Evolutionary conservation across 345 rosid species (phyloP).

Genomic region (Acer campestre): DNA sequence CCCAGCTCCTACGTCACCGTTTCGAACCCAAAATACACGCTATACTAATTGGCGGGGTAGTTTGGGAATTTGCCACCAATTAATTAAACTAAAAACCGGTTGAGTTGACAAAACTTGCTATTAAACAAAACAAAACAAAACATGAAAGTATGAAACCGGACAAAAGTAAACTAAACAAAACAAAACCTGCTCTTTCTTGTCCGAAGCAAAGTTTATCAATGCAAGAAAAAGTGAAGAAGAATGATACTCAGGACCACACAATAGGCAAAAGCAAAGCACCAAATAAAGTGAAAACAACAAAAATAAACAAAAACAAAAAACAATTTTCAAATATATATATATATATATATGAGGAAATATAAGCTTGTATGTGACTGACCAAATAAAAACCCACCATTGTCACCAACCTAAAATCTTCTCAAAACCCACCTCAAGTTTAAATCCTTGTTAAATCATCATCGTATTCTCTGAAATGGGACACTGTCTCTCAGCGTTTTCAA

Average conservation of each 20-base stretch:
- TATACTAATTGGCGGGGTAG: not conserved
- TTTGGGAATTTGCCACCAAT: not conserved
- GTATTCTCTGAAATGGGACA: slow-evolving; percentile 39
- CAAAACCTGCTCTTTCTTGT: not conserved
- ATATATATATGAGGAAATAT: too few species aligned
- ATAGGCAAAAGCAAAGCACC: slow-evolving; percentile 35
- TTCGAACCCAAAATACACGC: not conserved
- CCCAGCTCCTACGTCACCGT: not conserved
- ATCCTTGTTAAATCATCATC: not conserved
- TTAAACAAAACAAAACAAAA: not conserved
- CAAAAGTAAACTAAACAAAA: not conserved
- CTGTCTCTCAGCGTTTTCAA: slow-evolving; percentile 38
- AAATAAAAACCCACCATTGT: not conserved
- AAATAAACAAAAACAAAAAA: not conserved
- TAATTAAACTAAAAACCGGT: not conserved
- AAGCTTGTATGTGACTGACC: not conserved
- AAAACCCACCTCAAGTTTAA: slow-evolving; percentile 10
- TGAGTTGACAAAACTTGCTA: not conserved
- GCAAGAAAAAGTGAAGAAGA: slow-evolving; percentile 17
- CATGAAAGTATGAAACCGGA: too few species aligned
- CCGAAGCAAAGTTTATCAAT: slow-evolving; percentile 9
- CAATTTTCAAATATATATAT: not conserved
- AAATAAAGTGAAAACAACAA: not conserved
- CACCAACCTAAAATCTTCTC: slow-evolving; percentile 10
- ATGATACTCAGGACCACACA: slow-evolving; percentile 23